A percentile compares a stretch with the other conserved stretches of the same genome.
Conservation (phyloP, 2,329 filamentous ascomycete species). For the Neonectria neomacrospora region DNA sequence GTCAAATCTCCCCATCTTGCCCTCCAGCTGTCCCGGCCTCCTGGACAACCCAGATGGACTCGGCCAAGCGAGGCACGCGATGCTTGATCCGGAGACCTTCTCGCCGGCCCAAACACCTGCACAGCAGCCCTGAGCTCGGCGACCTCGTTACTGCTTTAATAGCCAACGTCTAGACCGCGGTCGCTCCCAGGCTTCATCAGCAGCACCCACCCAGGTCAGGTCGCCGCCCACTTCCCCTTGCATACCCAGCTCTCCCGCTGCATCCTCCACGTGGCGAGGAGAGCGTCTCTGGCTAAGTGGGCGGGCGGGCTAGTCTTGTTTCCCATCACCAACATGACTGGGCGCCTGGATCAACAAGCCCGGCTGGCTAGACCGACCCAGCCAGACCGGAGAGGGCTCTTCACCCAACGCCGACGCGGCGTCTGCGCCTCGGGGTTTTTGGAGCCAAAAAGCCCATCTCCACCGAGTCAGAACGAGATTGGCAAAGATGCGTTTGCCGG, state of each 20-base stretch:
- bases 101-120: no score
- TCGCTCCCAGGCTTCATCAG: neutral
- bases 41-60: neutral
- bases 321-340: no score
- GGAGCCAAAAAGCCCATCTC: slow-evolving; percentile 6
- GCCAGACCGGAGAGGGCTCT: no score
- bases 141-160: neutral
- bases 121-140: neutral
- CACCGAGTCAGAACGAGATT: slow-evolving; percentile 23
- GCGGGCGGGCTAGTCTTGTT: slow-evolving; percentile 14
- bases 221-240: slow-evolving; percentile 32
- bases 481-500: neutral
- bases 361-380: slow-evolving; percentile 11
- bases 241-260: slow-evolving; percentile 28
- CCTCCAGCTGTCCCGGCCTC: neutral
- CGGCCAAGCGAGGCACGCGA: slow-evolving; percentile 4
- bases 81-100: slow-evolving; percentile 20
- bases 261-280: slow-evolving; percentile 39
- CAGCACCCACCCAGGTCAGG: no score
- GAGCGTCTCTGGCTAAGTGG: slow-evolving; percentile 2
- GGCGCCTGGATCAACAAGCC: no score
- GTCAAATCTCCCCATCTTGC: no score
- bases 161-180: slow-evolving; percentile 20
- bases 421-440: no score
- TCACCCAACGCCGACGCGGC: no score